Evolutionary conservation across 1,284 basidiomycete species (phyloP), one percentile per base, ranked within the genome.

Genomic region (Ceratobasidium sp.): DNA sequence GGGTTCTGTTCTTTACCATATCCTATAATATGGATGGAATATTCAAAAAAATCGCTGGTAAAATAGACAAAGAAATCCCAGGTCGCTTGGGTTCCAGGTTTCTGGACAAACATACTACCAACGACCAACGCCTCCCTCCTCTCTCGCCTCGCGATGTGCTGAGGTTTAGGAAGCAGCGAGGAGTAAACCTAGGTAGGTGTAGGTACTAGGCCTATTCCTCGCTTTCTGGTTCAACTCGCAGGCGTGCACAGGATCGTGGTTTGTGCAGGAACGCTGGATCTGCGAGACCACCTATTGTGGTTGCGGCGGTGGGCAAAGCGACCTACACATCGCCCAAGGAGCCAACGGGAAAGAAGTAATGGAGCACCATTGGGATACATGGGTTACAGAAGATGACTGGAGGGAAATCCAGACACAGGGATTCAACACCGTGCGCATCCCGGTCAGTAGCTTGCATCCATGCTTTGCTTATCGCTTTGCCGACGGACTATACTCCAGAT

Each of bases 341-440:
- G 64, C 78, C 17, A 76, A 85, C 50, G 89, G 89, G 0, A 86
- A 85, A 75, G 77, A 81, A 68, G 82, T 86, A 4, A 80, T 96
- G 32, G 90, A 94, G 75, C 77, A 79, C 7, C 93, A 95, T 77
- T 95, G 92, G 92, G 90, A 92, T 77, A 84, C 80, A 1, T 93
- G 90, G 89, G 85, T 94, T 45, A 83, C 80, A 0, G 85, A 87
- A 31, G 78, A 78, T 0, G 92, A 94, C 76, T 93, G 88, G 84
- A 77, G 80, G 47, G 94, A 90, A 90, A 84, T 95, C 68, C 81
- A 83, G 1, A 79, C 84, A n/a, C 82, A 82, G 65, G 93, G 93
- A 0, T 85, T 94, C 76, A 96, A 94, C 74, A 85, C 90, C 40
- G 92, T 95, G 72, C 83, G 93, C 70, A 85, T 96, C 69, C 93